Conservation (phyloP, 2,329 filamentous ascomycete genomes). For the Calonectria hongkongensis region DNA sequence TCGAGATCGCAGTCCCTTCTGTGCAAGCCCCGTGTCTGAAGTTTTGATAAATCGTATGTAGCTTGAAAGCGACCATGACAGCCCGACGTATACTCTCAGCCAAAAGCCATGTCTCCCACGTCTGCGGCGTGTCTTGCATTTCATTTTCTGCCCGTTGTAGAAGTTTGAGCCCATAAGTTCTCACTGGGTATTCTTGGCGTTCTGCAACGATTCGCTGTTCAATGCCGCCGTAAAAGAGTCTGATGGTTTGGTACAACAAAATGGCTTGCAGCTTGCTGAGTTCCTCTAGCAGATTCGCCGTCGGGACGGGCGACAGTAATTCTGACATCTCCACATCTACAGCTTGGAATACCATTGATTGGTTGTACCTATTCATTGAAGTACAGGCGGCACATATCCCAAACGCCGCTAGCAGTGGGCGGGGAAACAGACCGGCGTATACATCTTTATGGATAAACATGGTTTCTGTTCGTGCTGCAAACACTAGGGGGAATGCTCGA, state of each 20-base stretch:
- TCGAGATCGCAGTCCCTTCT: neutral
- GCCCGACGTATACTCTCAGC: conserved; percentile 42
- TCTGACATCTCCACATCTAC: conserved; percentile 50
- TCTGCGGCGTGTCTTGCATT: conserved; percentile 10
- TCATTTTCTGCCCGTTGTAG: conserved; percentile 28
- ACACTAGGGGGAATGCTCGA: conserved; percentile 21
- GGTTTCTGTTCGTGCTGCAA: conserved; percentile 33
- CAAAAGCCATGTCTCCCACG: conserved; percentile 38
- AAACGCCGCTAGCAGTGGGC: conserved; percentile 35
- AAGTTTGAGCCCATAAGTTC: conserved; percentile 32
- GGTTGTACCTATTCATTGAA: conserved; percentile 29
- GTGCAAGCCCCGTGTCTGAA: neutral
- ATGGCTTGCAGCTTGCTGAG: conserved; percentile 48
- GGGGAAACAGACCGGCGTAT: conserved; percentile 18
- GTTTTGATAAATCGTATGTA: conserved; percentile 36
- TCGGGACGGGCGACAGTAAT: conserved; percentile 24
- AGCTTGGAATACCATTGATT: conserved; percentile 29
- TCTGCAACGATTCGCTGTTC: conserved; percentile 49
- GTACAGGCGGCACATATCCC: conserved; percentile 34
- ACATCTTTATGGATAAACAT: conserved; percentile 39
- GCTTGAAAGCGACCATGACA: conserved; percentile 38
- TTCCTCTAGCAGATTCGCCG: conserved; percentile 43
- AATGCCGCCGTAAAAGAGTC: conserved; percentile 51
- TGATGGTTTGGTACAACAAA: conserved; percentile 52
- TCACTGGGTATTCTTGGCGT: conserved; percentile 37